Conservation (phyloP, 1,284 basidiomycete species). For the Ustilago crameri region DNA sequence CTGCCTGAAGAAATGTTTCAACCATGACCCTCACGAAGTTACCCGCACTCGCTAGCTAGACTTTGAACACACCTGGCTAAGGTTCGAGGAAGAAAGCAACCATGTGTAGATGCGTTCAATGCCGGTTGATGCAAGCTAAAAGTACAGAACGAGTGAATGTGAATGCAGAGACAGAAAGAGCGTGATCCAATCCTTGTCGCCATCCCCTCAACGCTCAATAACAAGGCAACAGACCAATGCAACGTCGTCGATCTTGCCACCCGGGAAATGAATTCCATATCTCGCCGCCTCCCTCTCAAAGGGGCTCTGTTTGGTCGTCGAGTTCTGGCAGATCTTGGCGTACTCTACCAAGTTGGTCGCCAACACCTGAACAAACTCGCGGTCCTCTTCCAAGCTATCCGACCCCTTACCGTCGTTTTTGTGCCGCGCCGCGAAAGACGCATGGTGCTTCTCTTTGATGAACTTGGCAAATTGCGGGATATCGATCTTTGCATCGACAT, state of each 20-base stretch:
- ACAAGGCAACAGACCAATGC: conserved; percentile 72
- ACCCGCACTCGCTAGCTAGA: too few relatives aligned
- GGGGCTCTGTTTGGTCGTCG: conserved; percentile 77
- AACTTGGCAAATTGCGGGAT: conserved; percentile 60
- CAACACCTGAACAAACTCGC: conserved; percentile 57
- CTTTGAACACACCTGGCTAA: too few relatives aligned
- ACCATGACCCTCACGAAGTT: too few relatives aligned
- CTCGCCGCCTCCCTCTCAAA: conserved; percentile 63
- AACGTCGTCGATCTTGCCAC: conserved; percentile 70
- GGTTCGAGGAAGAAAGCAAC: too few relatives aligned
- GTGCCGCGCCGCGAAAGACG: conserved; percentile 31
- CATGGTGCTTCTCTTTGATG: conserved; percentile 62
- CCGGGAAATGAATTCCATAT: conserved; percentile 68
- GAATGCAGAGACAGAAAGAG: not conserved
- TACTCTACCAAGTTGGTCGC: conserved; percentile 59
- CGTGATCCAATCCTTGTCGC: not conserved
- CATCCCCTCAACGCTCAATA: conserved; percentile 62
- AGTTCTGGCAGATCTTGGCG: conserved; percentile 51
- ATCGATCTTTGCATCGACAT: conserved; percentile 79
- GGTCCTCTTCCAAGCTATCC: conserved; percentile 56
- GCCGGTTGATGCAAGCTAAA: not conserved
- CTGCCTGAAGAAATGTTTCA: too few relatives aligned
- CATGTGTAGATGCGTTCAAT: too few relatives aligned
- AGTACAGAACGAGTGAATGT: conserved; percentile 9
- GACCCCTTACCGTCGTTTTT: conserved; percentile 10